Percentiles rank a stretch among this genome's conserved stretches.
Conservation (phyloP, 192 early-diverging fungal species). For the Linnemannia zychae region DNA sequence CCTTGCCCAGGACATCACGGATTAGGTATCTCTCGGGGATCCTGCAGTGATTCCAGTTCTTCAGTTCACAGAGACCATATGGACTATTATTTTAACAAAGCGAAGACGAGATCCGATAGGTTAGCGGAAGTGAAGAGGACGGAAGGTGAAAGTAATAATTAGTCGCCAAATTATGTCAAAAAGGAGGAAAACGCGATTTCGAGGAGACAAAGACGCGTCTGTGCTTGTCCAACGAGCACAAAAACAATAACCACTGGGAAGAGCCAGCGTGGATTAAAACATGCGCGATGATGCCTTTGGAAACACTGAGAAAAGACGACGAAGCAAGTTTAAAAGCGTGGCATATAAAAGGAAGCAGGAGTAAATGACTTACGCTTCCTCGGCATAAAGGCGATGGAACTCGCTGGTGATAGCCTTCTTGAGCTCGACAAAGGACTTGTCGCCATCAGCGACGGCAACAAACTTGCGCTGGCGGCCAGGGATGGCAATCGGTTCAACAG, state of each 20-base stretch:
- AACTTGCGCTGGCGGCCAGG: constrained; percentile 8
- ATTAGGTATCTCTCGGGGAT: constrained; percentile 1
- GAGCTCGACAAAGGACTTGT: constrained; percentile 8
- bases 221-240: neutral
- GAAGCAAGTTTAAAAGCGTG: neutral
- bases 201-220: neutral
- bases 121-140: neutral
- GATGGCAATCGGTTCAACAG: neutral
- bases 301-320: neutral
- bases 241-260: neutral
- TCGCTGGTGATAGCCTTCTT: constrained; percentile 14
- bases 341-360: neutral
- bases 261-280: neutral
- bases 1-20: neutral
- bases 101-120: neutral
- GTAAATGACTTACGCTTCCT: constrained; percentile 30
- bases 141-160: neutral
- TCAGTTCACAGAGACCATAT: neutral
- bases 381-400: constrained; percentile 3
- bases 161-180: neutral
- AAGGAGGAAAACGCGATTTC: neutral
- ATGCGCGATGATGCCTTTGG: neutral
- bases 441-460: constrained; percentile 13
- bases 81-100: neutral
- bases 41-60: neutral